These are phyloP conservation scores for Yamadazyma triangularis DNA, from an alignment of 1,139 yeast genomes.

Conservation along the genomic window DNA sequence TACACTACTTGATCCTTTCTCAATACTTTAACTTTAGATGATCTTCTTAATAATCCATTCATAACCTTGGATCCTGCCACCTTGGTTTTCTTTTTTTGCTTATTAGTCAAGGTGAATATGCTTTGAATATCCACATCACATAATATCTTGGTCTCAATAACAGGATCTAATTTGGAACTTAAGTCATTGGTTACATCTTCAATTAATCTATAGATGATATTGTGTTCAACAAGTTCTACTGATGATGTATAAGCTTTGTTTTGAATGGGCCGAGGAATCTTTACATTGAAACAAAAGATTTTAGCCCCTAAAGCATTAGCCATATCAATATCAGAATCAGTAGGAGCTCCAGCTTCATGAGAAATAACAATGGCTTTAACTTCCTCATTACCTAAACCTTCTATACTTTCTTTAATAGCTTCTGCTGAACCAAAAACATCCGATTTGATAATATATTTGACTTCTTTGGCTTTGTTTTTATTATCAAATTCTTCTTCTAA, in stretches of 20 bases:
- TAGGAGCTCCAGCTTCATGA: slow-evolving; percentile 81
- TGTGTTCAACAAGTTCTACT: slow-evolving; percentile 63
- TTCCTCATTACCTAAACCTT: slow-evolving; percentile 80
- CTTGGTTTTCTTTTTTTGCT: slow-evolving; percentile 44
- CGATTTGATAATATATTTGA: slow-evolving; percentile 66
- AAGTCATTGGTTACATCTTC: slow-evolving; percentile 75
- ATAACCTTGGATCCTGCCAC: slow-evolving; percentile 90
- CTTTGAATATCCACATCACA: slow-evolving; percentile 72
- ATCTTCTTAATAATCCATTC: slow-evolving; percentile 62
- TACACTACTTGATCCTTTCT: slow-evolving; percentile 54
- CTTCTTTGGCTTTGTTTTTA: slow-evolving; percentile 16
- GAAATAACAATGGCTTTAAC: slow-evolving; percentile 65
- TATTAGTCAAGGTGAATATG: slow-evolving; percentile 61
- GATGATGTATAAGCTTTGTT: slow-evolving; percentile 56
- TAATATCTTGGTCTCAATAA: slow-evolving; percentile 59
- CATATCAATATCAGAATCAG: slow-evolving; percentile 75
- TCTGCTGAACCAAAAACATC: slow-evolving; percentile 79
- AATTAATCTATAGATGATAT: slow-evolving; percentile 81
- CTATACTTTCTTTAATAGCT: slow-evolving; percentile 67
- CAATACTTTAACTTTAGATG: slow-evolving; percentile 57
- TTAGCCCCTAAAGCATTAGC: slow-evolving; percentile 75
- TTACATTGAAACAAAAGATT: slow-evolving; percentile 75
- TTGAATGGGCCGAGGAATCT: slow-evolving; percentile 60
- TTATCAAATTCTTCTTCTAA: slow-evolving; percentile 18
- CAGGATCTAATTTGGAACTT: slow-evolving; percentile 59